These are phyloP conservation scores for Cadophora sp. DNA, from an alignment of 2,329 filamentous ascomycete genomes.

Conservation along the genomic window DNA sequence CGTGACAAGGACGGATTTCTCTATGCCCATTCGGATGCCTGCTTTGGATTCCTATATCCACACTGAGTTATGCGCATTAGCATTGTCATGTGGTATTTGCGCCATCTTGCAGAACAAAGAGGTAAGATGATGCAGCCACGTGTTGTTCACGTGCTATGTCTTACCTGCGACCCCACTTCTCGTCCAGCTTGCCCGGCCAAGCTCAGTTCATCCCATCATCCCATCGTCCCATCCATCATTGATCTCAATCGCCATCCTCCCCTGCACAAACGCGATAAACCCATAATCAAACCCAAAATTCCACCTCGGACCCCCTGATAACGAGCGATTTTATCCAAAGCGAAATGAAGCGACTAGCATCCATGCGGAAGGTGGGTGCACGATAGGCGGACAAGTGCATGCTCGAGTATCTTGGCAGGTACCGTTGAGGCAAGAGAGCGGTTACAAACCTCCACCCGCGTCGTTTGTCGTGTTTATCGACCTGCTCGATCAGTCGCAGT, in stretches of 20 bases:
- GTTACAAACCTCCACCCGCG: neutral
- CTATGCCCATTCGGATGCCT: too few species aligned
- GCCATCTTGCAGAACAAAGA: too few species aligned
- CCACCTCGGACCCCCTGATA: neutral
- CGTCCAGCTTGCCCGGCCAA: too few species aligned
- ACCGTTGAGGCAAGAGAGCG: slow-evolving; percentile 2
- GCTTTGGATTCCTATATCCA: too few species aligned
- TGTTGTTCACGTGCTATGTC: too few species aligned
- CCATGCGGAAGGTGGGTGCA: neutral
- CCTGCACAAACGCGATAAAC: neutral
- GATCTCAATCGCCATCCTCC: neutral
- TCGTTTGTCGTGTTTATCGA: neutral
- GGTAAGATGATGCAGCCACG: too few species aligned
- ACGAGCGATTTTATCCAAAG: neutral
- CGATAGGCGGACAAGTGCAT: slow-evolving; percentile 6
- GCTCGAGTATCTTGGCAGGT: slow-evolving; percentile 9
- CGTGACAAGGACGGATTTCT: too few species aligned
- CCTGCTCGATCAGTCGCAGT: slow-evolving; percentile 1
- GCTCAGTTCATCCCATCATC: too few species aligned
- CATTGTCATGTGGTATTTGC: too few species aligned
- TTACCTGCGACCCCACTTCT: too few species aligned
- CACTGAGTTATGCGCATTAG: too few species aligned
- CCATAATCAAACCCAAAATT: neutral
- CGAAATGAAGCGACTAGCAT: neutral
- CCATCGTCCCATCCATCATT: too few species aligned